phyloP scores from a whole-genome alignment of 345 rosid species.

The Boechera stricta region DNA sequence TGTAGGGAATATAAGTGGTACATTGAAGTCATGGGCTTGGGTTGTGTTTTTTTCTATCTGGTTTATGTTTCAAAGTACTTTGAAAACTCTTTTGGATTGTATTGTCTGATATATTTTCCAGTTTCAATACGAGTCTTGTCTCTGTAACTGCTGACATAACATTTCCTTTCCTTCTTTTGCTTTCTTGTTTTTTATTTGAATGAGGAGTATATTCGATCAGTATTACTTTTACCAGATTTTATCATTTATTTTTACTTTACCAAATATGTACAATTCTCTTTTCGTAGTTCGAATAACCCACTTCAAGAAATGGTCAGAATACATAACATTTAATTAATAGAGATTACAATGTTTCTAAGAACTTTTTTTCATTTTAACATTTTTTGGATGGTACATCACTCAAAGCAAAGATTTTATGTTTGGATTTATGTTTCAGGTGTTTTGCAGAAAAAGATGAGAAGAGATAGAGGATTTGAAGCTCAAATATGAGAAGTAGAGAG shows the following conservation, averaged over 20 bases:
- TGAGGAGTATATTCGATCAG: conserved; percentile 21
- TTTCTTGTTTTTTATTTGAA: conserved; percentile 30
- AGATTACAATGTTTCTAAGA: neutral
- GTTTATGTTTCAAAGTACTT: conserved; percentile 38
- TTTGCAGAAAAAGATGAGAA: conserved; percentile 58
- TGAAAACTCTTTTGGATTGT: conserved; percentile 48
- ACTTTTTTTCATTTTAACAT: neutral
- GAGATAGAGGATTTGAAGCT: conserved; percentile 54
- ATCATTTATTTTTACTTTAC: conserved; percentile 10
- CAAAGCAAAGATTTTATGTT: neutral
- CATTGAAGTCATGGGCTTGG: conserved; percentile 33
- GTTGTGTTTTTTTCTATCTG: conserved; percentile 17
- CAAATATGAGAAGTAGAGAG: conserved; percentile 43
- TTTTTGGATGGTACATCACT: neutral
- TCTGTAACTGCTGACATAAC: conserved; percentile 46
- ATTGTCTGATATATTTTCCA: conserved; percentile 38
- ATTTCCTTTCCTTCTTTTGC: conserved; percentile 29
- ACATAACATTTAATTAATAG: neutral
- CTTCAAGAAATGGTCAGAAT: neutral
- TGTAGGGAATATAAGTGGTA: conserved; percentile 30
- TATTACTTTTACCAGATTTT: conserved; percentile 27
- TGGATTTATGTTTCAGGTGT: conserved; percentile 53
- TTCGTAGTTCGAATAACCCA: neutral
- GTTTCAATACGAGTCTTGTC: conserved; percentile 43
- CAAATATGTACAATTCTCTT: neutral